Conservation (phyloP, 331 rosid species). For the Acacia pycnantha region DNA sequence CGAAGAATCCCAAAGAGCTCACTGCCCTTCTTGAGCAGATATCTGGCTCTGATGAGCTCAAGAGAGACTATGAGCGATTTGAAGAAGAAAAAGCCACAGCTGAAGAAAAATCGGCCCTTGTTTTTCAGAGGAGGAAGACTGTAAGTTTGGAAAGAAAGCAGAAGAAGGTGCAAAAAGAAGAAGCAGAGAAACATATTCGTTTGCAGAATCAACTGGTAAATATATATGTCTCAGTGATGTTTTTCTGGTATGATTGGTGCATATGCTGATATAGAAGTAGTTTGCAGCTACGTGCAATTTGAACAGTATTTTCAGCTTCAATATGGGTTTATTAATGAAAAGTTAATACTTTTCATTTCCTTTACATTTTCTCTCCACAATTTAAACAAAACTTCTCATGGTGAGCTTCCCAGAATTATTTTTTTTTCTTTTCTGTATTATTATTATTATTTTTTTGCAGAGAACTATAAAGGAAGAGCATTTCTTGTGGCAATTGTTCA, state of each 20-base stretch:
- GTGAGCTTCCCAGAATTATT: background rate
- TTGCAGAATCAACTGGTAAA: slow-evolving; percentile 67
- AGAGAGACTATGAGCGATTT: slow-evolving; percentile 65
- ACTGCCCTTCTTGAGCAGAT: slow-evolving; percentile 73
- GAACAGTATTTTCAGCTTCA: slow-evolving; percentile 6
- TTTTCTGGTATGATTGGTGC: background rate
- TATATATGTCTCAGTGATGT: slow-evolving; percentile 6
- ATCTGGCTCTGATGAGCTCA: slow-evolving; percentile 74
- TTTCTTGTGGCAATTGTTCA: slow-evolving; percentile 64
- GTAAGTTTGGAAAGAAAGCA: slow-evolving; percentile 68
- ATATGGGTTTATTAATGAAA: background rate
- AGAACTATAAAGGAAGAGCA: slow-evolving; percentile 65
- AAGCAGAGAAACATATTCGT: slow-evolving; percentile 76
- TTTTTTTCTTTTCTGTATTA: background rate
- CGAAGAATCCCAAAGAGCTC: slow-evolving; percentile 74
- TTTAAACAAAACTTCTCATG: background rate
- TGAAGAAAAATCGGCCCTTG: slow-evolving; percentile 67
- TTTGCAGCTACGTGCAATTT: background rate
- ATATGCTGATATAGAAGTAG: background rate
- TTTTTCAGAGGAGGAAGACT: slow-evolving; percentile 66
- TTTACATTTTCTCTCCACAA: background rate
- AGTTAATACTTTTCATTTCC: background rate
- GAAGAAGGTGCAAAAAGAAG: slow-evolving; percentile 80
- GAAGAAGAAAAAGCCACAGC: slow-evolving; percentile 67
- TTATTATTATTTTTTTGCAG: slow-evolving; percentile 31